Percentiles rank a stretch among this genome's conserved stretches.
Evolutionary conservation across 225 moss, liverwort and hornwort genomes (phyloP).

Genomic region (Polytrichum commune): DNA sequence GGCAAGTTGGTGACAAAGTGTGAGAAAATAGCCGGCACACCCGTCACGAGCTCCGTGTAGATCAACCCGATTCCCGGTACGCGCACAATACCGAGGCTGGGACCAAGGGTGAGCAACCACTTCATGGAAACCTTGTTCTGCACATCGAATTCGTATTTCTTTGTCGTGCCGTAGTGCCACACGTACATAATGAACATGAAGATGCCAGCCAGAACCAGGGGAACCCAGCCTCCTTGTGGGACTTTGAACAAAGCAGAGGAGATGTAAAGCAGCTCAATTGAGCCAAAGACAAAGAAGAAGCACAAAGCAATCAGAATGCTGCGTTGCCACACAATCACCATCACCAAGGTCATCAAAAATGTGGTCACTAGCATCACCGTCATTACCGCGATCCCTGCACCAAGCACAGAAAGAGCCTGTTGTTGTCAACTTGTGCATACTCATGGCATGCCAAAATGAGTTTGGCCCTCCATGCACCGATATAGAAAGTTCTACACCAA

Average conservation of each 20-base stretch:
- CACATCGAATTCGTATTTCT: slow-evolving; percentile 54
- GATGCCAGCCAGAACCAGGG: slow-evolving; percentile 51
- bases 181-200: slow-evolving; percentile 50
- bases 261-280: slow-evolving; percentile 62
- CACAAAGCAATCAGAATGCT: slow-evolving; percentile 20
- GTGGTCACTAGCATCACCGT: slow-evolving; percentile 86
- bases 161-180: slow-evolving; percentile 53
- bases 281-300: slow-evolving; percentile 48
- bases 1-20: slow-evolving; percentile 45
- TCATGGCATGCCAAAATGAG: too few species aligned
- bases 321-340: slow-evolving; percentile 56
- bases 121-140: slow-evolving; percentile 50
- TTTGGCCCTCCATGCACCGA: too few species aligned
- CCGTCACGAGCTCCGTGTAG: slow-evolving; percentile 45
- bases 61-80: slow-evolving; percentile 47
- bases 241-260: slow-evolving; percentile 65
- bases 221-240: slow-evolving; percentile 71
- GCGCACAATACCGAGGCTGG: slow-evolving; percentile 46
- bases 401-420: neutral
- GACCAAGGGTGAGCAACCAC: slow-evolving; percentile 34
- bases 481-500: too few species aligned
- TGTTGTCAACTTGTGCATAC: too few species aligned
- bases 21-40: slow-evolving; percentile 45
- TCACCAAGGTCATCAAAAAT: slow-evolving; percentile 70
- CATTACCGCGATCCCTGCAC: slow-evolving; percentile 76